Base-by-base conservation (phyloP, 352 stramenopile species). In the Pythium oligandrum region DNA sequence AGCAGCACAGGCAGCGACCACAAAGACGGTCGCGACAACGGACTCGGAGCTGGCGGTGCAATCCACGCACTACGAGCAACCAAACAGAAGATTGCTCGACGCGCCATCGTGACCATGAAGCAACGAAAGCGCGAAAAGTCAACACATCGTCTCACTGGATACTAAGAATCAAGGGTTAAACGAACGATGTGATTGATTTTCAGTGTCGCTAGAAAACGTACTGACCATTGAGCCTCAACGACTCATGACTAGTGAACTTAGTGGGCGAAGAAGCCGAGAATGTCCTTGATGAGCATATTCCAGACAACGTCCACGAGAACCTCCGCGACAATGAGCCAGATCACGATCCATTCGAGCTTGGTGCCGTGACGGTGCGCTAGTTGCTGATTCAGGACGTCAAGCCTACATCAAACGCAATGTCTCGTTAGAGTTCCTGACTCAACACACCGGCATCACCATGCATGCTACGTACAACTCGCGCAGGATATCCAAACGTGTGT, bases 291-390 rank as follows among this genome's bases (percentile, higher is more conserved):
- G 44, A 94, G 61, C 48, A 94, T 94, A 52, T 94, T 90, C 83
- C 83, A 93, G 46, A 90, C 80, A 47, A 93, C 63, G 66, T 93
- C 73, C 32, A 97, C 78, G 12, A 88, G 83, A 17, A 97, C 84
- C 63, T 97, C 88, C 1, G 83, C 79, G 34, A 97, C 76, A 56
- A 97, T 97, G 34, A 97, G 71, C 85, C 86, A 96, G 49, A 97
- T 97, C 39, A 97, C 84, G 61, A 97, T 97, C 86, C 86, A 96
- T 66, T 97, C 90, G 43, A 97, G 75, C 55, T 93, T 90, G 6
- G 77, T 92, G 52, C 85, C 78, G 66, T 97, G 89, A 52, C 89
- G 73, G 43, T 93, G 83, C 44, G 89, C 78, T n/a, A 96, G 71
- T 57, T 98, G 90, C 42, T 93, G 89, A 57, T 75, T 92, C 47